Percentiles rank a stretch among this genome's conserved stretches.
Evolutionary conservation across 176 grass and related monocot genomes (phyloP).

Genomic region (Ensete glaucum): DNA sequence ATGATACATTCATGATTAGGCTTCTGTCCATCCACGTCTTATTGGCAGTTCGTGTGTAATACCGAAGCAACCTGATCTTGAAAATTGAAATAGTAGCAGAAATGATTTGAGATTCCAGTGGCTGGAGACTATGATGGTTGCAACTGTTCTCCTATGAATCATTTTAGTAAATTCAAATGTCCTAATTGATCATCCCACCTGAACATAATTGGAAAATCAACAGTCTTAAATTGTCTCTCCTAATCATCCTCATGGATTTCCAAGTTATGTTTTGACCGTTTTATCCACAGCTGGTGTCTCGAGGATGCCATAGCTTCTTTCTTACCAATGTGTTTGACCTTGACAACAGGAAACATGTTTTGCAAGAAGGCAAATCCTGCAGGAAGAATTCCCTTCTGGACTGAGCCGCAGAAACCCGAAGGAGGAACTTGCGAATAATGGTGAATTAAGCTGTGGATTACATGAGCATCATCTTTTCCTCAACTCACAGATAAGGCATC

Average conservation of each 20-base stretch:
- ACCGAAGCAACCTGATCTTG: not conserved
- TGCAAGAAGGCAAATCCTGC: not conserved
- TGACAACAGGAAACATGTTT: constrained; percentile 8
- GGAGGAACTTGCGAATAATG: constrained; percentile 3
- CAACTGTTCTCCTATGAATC: no score
- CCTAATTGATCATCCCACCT: no score
- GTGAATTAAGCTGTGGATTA: constrained; percentile 1
- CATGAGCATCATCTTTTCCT: constrained; percentile 9
- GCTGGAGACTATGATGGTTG: no score
- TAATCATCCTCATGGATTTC: no score
- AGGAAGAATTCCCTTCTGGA: not conserved
- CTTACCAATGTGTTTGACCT: not conserved
- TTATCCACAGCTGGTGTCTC: no score
- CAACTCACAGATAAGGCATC: constrained; percentile 13
- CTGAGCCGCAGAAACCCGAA: not conserved
- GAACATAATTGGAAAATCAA: no score
- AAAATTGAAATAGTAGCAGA: not conserved
- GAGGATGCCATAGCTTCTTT: not conserved
- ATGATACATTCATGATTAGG: not conserved
- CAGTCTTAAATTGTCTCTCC: no score
- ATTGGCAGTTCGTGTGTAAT: not conserved
- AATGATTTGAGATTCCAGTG: no score
- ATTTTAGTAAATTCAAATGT: no score
- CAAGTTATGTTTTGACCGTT: no score
- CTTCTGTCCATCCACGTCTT: not conserved